phyloP scores from a whole-genome alignment of 164 flowering plant genomes.

The Umbilicus rupestris region DNA sequence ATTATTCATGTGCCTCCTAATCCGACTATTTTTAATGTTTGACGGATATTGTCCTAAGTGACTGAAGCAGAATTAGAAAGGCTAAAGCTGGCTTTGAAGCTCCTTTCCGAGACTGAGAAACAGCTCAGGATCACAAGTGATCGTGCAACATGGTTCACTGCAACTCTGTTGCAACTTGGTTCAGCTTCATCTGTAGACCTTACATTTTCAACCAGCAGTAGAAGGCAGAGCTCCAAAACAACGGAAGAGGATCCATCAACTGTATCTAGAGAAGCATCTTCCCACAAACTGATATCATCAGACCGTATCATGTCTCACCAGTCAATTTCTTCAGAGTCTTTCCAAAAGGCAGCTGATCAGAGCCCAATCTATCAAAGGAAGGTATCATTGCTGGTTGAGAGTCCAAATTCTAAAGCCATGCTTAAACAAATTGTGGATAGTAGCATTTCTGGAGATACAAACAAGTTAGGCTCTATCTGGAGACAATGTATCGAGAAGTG shows the following conservation, averaged over 20 bases:
- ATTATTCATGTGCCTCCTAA: not conserved
- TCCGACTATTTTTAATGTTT: constrained; percentile 1
- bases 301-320: constrained; percentile 21
- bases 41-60: constrained; percentile 33
- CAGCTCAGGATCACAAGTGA: constrained; percentile 85
- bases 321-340: constrained; percentile 38
- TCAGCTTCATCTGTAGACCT: constrained; percentile 51
- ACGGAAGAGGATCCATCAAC: constrained; percentile 53
- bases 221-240: constrained; percentile 61
- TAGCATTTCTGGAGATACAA: constrained; percentile 28
- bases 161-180: constrained; percentile 85
- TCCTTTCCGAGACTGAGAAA: constrained; percentile 94
- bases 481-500: constrained; percentile 65
- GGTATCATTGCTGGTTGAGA: constrained; percentile 19
- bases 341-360: constrained; percentile 23
- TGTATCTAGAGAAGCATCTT: constrained; percentile 34
- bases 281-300: constrained; percentile 28
- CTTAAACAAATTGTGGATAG: constrained; percentile 22
- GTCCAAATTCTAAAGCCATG: constrained; percentile 21
- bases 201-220: constrained; percentile 55
- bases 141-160: constrained; percentile 93
- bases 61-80: constrained; percentile 69
- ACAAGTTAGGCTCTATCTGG: constrained; percentile 62
- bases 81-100: constrained; percentile 73
- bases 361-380: constrained; percentile 22